These are phyloP conservation scores for Capsicum chinense DNA, from an alignment of 257 asterid genomes.

Conservation along the genomic window DNA sequence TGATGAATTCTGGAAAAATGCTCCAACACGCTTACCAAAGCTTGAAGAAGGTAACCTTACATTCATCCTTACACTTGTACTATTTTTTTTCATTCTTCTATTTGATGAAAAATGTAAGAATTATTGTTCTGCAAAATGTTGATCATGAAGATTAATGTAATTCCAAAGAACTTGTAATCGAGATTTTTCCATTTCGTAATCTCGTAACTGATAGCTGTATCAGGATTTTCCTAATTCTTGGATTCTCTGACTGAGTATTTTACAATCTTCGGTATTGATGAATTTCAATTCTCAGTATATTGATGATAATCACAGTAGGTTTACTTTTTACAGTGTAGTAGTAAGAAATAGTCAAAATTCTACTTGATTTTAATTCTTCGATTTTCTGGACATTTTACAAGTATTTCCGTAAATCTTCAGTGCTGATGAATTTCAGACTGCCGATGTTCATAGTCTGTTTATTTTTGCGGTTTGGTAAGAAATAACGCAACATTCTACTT, in stretches of 20 bases:
- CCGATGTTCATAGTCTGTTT: too few relatives aligned
- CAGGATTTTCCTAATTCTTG: neutral
- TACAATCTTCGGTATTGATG: too few relatives aligned
- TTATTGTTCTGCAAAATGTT: neutral
- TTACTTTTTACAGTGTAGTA: too few relatives aligned
- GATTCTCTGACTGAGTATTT: neutral
- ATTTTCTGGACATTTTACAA: neutral
- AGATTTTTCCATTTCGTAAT: neutral
- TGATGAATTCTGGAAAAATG: neutral
- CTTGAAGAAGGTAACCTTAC: conserved; percentile 3
- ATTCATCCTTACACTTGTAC: neutral
- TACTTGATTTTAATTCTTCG: neutral
- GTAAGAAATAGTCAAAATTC: too few relatives aligned
- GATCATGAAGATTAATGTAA: neutral
- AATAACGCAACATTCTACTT: neutral
- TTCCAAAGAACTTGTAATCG: neutral
- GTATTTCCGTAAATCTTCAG: neutral
- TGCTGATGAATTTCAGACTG: too few relatives aligned
- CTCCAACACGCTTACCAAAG: neutral
- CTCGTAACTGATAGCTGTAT: neutral
- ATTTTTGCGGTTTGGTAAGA: neutral
- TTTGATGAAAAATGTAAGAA: neutral
- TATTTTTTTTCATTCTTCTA: neutral
- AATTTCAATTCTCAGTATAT: too few relatives aligned
- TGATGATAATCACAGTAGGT: too few relatives aligned